phyloP scores from a whole-genome alignment of 148 eudicot species.

The Vaccinium vitisidaea region DNA sequence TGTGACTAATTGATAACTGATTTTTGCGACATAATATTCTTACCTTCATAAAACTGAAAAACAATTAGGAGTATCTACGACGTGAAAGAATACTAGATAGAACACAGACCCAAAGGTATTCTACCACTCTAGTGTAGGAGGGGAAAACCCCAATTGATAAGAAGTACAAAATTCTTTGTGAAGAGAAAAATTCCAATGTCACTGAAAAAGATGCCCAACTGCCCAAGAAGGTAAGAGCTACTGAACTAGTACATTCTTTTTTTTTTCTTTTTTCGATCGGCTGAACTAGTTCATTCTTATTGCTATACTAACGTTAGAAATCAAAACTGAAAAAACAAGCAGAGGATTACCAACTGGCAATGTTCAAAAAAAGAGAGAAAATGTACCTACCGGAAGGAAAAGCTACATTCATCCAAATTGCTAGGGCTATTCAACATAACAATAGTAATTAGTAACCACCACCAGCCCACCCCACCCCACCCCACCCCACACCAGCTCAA shows the following conservation, averaged over 20 bases:
- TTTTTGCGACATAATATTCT: background rate
- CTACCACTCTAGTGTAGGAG: background rate
- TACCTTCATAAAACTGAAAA: background rate
- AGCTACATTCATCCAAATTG: background rate
- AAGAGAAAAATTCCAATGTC: background rate
- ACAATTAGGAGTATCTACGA: background rate
- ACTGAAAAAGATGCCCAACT: background rate
- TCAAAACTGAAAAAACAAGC: background rate
- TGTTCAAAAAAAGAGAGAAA: background rate
- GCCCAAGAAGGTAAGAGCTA: background rate
- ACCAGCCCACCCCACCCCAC: background rate
- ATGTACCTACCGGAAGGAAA: background rate
- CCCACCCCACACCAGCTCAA: background rate
- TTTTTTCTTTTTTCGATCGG: too few relatives aligned
- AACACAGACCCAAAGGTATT: background rate
- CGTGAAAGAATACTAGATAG: background rate
- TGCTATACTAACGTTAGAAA: background rate
- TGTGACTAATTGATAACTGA: background rate
- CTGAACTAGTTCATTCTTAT: background rate
- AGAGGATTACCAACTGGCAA: background rate
- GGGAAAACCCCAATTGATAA: background rate
- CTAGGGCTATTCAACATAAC: background rate
- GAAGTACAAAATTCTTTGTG: background rate
- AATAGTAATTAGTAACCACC: background rate
- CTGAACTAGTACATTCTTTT: background rate